Evolutionary conservation across 2,329 filamentous ascomycete genomes (phyloP).

Genomic region (Sclerotinia subarctica): DNA sequence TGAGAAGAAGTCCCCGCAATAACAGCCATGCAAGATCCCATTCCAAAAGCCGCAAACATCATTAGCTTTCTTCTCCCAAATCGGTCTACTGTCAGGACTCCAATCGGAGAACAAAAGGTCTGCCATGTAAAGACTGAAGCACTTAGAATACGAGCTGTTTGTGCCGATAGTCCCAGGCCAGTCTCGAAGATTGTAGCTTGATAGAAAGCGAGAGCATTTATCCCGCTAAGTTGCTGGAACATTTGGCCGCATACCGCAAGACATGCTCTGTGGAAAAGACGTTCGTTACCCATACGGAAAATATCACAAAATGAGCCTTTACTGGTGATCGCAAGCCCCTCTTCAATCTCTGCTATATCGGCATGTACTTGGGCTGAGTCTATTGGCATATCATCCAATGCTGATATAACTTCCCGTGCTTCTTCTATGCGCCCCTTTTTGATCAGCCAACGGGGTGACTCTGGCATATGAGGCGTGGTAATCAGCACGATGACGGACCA

Average conservation of each 20-base stretch:
- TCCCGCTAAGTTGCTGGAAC: conserved; percentile 49
- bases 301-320: conserved; percentile 42
- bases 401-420: conserved; percentile 45
- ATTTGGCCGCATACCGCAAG: conserved; percentile 50
- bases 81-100: conserved; percentile 47
- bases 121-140: conserved; percentile 44
- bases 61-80: conserved; percentile 68
- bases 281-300: conserved; percentile 50
- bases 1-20: conserved; percentile 40
- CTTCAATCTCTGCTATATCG: conserved; percentile 52
- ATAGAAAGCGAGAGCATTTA: conserved; percentile 46
- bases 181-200: conserved; percentile 51
- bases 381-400: conserved; percentile 41
- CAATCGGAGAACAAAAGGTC: conserved; percentile 34
- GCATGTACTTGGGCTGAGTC: conserved; percentile 54
- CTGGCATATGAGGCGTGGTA: conserved; percentile 52
- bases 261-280: conserved; percentile 53
- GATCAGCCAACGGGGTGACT: conserved; percentile 49
- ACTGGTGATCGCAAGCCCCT: conserved; percentile 61
- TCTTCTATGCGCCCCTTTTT: conserved; percentile 45
- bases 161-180: conserved; percentile 46
- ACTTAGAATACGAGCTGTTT: conserved; percentile 52
- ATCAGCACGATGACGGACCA: conserved; percentile 58
- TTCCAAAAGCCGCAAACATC: conserved; percentile 64
- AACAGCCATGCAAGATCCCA: conserved; percentile 64